These are phyloP conservation scores for Abelmoschus esculentus DNA, from an alignment of 345 rosid species.

Conservation along the genomic window DNA sequence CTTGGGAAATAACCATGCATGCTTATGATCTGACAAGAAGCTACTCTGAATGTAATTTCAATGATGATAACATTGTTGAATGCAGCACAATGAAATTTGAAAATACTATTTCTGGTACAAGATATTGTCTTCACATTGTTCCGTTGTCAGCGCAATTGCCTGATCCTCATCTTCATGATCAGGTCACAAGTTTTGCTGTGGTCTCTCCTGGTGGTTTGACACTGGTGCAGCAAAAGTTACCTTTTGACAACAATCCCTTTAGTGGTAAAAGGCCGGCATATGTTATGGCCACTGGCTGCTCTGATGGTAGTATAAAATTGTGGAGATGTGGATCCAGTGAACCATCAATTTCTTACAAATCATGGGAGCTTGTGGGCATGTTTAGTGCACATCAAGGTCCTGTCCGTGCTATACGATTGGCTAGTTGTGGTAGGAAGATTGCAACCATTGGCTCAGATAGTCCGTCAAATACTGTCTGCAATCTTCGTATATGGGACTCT, in stretches of 20 bases:
- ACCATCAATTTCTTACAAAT: conserved; percentile 22
- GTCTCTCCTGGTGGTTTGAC: conserved; percentile 36
- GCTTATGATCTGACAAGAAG: conserved; percentile 32
- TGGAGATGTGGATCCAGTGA: conserved; percentile 56
- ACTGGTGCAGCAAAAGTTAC: conserved; percentile 24
- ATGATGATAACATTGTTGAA: conserved; percentile 27
- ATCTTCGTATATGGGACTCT: conserved; percentile 57
- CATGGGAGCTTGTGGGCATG: conserved; percentile 79
- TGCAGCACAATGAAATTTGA: conserved; percentile 36
- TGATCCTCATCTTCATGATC: too few species aligned
- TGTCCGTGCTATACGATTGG: conserved; percentile 43
- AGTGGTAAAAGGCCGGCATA: conserved; percentile 38
- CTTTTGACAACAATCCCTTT: conserved; percentile 19
- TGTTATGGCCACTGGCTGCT: conserved; percentile 71
- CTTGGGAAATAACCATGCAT: conserved; percentile 69
- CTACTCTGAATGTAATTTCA: conserved; percentile 41
- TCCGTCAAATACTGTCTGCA: conserved; percentile 21
- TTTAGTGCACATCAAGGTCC: conserved; percentile 49
- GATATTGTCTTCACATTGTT: conserved; percentile 7
- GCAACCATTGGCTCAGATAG: conserved; percentile 46
- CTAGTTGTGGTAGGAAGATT: conserved; percentile 62
- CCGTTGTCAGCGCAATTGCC: too few species aligned
- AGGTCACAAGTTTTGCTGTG: conserved; percentile 53
- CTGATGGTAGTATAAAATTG: conserved; percentile 72
- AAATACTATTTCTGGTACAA: conserved; percentile 38